Conservation (phyloP, 352 stramenopile genomes). For the Elongisporangium undulatum region DNA sequence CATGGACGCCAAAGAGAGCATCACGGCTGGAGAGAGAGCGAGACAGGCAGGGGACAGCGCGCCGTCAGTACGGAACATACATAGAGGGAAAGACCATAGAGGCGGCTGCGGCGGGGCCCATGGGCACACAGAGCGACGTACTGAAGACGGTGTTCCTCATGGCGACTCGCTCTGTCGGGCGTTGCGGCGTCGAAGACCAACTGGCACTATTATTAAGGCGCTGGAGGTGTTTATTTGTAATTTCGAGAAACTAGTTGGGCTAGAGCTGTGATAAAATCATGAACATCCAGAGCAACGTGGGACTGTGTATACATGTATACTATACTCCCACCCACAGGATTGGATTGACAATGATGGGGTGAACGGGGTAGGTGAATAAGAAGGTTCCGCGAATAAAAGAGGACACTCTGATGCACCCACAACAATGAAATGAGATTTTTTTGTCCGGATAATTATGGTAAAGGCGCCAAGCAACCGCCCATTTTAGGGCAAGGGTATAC, state of each 20-base stretch:
- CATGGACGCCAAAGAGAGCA: conserved; percentile 71
- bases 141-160: conserved; percentile 79
- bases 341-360: neutral
- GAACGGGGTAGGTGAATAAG: neutral
- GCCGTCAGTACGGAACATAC: neutral
- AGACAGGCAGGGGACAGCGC: neutral
- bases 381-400: neutral
- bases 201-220: neutral
- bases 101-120: neutral
- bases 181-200: neutral
- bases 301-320: neutral
- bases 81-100: neutral
- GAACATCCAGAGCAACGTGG: neutral
- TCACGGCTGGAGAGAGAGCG: conserved; percentile 40
- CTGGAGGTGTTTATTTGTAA: neutral
- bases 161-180: neutral
- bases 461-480: neutral
- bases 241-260: neutral
- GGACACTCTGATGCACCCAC: neutral
- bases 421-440: neutral
- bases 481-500: neutral
- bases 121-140: conserved; percentile 18
- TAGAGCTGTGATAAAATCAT: neutral
- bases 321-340: neutral
- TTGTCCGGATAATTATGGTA: neutral